phyloP scores from a whole-genome alignment of 805 yeast species.

The Wickerhamiella sergipiensis region DNA sequence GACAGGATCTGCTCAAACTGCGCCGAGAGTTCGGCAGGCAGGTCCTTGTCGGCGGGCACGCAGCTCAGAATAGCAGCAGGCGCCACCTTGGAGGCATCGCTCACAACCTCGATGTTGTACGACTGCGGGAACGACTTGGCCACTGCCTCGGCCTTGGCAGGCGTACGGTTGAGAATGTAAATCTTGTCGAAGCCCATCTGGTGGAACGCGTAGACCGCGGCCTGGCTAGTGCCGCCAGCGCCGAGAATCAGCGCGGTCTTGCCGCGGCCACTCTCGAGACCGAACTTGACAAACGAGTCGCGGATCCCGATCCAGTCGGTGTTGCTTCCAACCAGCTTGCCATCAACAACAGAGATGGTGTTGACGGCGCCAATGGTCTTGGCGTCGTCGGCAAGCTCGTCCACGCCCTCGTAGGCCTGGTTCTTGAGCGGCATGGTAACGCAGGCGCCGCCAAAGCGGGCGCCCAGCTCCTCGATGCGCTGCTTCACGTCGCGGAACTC shows the following conservation, averaged over 20 bases:
- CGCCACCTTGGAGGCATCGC: slow-evolving; percentile 26
- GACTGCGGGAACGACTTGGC: slow-evolving; percentile 44
- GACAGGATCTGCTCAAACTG: slow-evolving; percentile 18
- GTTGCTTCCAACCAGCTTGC: slow-evolving; percentile 60
- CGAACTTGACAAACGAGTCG: slow-evolving; percentile 49
- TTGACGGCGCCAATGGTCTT: slow-evolving; percentile 83
- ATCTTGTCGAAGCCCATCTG: slow-evolving; percentile 64
- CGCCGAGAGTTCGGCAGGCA: slow-evolving; percentile 7
- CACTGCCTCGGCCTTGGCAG: slow-evolving; percentile 46
- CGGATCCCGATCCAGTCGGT: slow-evolving; percentile 92
- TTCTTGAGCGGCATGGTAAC: slow-evolving; percentile 89
- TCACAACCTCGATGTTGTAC: slow-evolving; percentile 44
- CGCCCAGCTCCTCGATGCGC: slow-evolving; percentile 32
- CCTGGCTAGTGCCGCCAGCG: slow-evolving; percentile 95
- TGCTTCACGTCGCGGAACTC: slow-evolving; percentile 44
- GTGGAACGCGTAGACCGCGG: slow-evolving; percentile 79
- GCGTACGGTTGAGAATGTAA: slow-evolving; percentile 71
- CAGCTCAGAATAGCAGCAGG: slow-evolving; percentile 29
- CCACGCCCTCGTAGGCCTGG: slow-evolving; percentile 56
- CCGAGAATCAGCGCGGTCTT: slow-evolving; percentile 70
- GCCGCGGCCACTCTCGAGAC: slow-evolving; percentile 31
- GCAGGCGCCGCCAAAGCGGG: slow-evolving; percentile 80
- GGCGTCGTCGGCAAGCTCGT: slow-evolving; percentile 64
- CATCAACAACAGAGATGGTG: slow-evolving; percentile 48
- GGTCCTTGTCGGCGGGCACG: slow-evolving; percentile 14